phyloP scores from a whole-genome alignment of 768 basidiomycete genomes.

The Trametes cinnabarina region DNA sequence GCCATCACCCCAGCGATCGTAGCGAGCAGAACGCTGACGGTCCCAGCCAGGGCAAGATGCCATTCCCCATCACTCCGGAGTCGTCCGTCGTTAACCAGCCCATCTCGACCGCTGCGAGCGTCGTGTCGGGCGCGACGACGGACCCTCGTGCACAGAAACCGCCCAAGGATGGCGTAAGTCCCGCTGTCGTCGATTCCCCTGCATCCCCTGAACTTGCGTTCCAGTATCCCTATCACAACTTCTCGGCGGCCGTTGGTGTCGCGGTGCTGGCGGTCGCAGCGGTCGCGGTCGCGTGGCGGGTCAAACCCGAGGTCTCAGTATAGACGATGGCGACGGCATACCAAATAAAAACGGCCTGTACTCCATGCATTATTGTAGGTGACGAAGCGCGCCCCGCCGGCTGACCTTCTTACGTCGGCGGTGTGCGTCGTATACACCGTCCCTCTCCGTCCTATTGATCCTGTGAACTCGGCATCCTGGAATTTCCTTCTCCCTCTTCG shows the following conservation, averaged over 20 bases:
- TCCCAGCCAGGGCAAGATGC: slow-evolving; percentile 17
- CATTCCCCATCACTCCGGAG: slow-evolving; percentile 30
- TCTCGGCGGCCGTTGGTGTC: slow-evolving; percentile 59
- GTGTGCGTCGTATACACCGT: neutral
- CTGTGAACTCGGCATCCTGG: slow-evolving; percentile 10
- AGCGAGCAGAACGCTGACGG: slow-evolving; percentile 14
- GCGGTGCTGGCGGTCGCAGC: slow-evolving; percentile 66
- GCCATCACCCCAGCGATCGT: slow-evolving; percentile 15
- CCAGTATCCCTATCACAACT: slow-evolving; percentile 29
- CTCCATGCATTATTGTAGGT: slow-evolving; percentile 6
- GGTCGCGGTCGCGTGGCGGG: slow-evolving; percentile 71
- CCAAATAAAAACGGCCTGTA: slow-evolving; percentile 13
- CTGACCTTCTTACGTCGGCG: neutral
- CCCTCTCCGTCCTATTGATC: neutral
- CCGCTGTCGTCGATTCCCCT: neutral
- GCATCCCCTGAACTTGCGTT: slow-evolving; percentile 15
- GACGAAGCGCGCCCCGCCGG: neutral
- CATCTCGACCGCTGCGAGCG: slow-evolving; percentile 16
- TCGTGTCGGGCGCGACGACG: slow-evolving; percentile 18
- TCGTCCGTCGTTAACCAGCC: slow-evolving; percentile 30
- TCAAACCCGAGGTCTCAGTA: slow-evolving; percentile 42
- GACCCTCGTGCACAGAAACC: slow-evolving; percentile 24
- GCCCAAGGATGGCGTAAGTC: slow-evolving; percentile 24
- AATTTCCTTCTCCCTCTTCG: slow-evolving; percentile 1
- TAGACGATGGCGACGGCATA: slow-evolving; percentile 10